Evolutionary conservation across 768 basidiomycete genomes (phyloP).

Genomic region (Clavaria fumosa): DNA sequence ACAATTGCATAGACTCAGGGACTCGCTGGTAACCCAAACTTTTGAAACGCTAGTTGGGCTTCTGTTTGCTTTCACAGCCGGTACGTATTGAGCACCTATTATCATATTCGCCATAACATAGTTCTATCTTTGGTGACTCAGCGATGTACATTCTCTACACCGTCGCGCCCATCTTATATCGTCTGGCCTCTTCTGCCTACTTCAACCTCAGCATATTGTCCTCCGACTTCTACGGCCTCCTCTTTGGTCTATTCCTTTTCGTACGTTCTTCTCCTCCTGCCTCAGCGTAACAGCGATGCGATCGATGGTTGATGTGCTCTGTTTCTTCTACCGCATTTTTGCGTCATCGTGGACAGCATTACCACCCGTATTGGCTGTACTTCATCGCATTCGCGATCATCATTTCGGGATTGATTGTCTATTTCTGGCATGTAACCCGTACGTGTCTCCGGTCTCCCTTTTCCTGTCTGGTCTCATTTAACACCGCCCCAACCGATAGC

Average conservation of each 20-base stretch:
- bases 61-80: constrained; percentile 24
- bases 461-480: not conserved
- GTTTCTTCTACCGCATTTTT: not conserved
- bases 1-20: not conserved
- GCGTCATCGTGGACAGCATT: constrained; percentile 35
- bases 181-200: constrained; percentile 72
- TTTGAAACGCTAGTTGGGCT: constrained; percentile 24
- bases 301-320: too few species aligned
- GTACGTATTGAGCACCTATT: constrained; percentile 15
- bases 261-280: constrained; percentile 23
- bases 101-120: too few species aligned
- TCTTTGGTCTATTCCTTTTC: constrained; percentile 55
- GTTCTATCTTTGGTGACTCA: constrained; percentile 21
- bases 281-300: too few species aligned
- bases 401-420: constrained; percentile 56
- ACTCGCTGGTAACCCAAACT: not conserved
- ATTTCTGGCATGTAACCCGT: constrained; percentile 82
- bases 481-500: constrained; percentile 23
- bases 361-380: constrained; percentile 77
- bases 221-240: constrained; percentile 75
- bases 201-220: constrained; percentile 79
- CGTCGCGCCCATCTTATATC: constrained; percentile 71
- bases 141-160: constrained; percentile 82
- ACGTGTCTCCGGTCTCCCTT: constrained; percentile 18
- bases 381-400: constrained; percentile 66